Evolutionary conservation across 495 filamentous ascomycete genomes (phyloP).

Genomic region (Pyronema domesticum): DNA sequence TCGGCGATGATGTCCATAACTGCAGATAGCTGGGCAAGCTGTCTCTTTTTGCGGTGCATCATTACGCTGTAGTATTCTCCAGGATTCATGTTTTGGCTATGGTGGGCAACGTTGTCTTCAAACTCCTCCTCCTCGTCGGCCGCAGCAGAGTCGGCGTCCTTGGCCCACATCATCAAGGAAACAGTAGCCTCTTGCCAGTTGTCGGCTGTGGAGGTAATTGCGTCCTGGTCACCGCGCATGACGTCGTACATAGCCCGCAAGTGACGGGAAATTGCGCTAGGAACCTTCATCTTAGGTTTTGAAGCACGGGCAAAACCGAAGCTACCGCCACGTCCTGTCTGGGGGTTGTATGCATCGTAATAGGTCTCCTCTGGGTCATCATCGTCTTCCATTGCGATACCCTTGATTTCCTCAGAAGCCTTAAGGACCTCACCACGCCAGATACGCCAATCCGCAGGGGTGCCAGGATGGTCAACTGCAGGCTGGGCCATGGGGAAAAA

Average conservation of each 20-base stretch:
- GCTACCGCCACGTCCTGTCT: conserved; percentile 1
- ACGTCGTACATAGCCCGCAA: conserved; percentile 17
- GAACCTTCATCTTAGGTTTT: conserved; percentile 5
- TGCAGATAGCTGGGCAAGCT: conserved; percentile 5
- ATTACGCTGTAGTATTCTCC: conserved; percentile 4
- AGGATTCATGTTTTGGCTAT: not conserved
- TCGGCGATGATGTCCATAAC: conserved; percentile 13
- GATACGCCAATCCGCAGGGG: conserved; percentile 18
- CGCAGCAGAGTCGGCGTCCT: conserved; percentile 6
- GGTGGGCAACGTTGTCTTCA: conserved; percentile 7
- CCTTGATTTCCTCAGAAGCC: conserved; percentile 14
- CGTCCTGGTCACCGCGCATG: conserved; percentile 16
- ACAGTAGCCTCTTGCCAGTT: conserved; percentile 22
- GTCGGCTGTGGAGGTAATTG: conserved; percentile 10
- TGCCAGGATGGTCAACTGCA: conserved; percentile 10
- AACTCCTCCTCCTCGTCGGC: conserved; percentile 14
- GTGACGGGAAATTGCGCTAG: conserved; percentile 9
- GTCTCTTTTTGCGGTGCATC: conserved; percentile 1
- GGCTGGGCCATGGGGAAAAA: conserved; percentile 4
- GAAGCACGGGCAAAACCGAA: conserved; percentile 1
- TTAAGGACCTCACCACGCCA: conserved; percentile 22
- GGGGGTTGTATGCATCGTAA: conserved; percentile 6
- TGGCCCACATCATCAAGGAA: conserved; percentile 15
- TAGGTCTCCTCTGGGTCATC: conserved; percentile 16
- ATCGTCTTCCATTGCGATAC: not conserved